Evolutionary conservation across 768 basidiomycete genomes (phyloP), one percentile per base, ranked within the genome.

Genomic region (Kwoniella shandongensis): DNA sequence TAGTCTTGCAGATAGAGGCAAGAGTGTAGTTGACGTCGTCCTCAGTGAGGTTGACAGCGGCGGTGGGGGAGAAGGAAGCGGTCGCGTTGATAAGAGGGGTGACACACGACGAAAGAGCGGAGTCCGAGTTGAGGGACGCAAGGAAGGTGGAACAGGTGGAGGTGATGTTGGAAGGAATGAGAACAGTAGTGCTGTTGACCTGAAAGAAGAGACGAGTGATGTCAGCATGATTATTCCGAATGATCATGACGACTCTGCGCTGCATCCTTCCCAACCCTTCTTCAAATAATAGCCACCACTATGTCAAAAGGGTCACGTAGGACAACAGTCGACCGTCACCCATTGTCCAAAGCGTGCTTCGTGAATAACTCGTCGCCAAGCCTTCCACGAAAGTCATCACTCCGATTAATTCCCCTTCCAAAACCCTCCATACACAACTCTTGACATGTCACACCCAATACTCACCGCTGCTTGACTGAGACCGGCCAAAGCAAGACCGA

Each of bases 141-240:
- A 88, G 83, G 82, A 91, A 96, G 11, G 81, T 64, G 1, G 78
- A 57, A 54, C 80, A 80, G 18, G 63, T 36, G 0, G 61, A 1
- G 69, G 82, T 83, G 68, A 91, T 84, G 51, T 79, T 82, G 13
- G 83, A 55, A n/a, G 91, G 90, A 72, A 92, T 86, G 66, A 85
- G 79, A 11, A 84, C 53, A 70, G 79, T 53, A 51, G 52, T 26
- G 40, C 40, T n/a, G 52, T 61, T 41, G 42, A 49, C 26, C 44
- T 54, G 29, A 5, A 17, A 22, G 49, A 17, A 29, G 12, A 23
- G 23, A 17, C 18, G 41, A n/a, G 30, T 41, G 29, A 40, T 23
- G 49, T 51, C 23, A 41, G 39, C 36, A 23, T 48, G 2, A 6
- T 12, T 17, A 13, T 45, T n/a, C 27, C 35, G 10, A 39, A 11